Evolutionary conservation across 139 green algal species (phyloP), one percentile per base, ranked within the genome.

Genomic region (Chlamydomonas asymmetrica): DNA sequence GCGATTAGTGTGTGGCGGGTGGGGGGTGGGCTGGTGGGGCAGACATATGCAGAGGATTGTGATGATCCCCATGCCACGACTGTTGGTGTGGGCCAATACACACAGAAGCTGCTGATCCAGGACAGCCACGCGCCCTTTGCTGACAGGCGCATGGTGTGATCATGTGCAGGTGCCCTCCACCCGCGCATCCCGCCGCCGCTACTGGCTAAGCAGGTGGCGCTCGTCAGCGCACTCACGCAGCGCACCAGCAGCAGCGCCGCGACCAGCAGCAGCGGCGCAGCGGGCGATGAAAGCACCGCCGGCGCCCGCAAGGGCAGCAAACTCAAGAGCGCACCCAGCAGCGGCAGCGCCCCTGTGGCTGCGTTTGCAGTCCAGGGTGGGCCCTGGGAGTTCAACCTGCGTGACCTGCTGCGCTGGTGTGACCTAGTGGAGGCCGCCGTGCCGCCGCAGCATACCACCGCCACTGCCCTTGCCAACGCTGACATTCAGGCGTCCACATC

Each of bases 301-400:
- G 60, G 57, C 4, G 34, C 49, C 34, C 27, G 72, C 1, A 27
- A 40, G 29, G 23, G 37, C 37, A 41, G 66, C 27, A 43, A 43
- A 9, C 18, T 13, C 27, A 45, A 29, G 1, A 63, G 29, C 9
- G 25, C 27, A 4, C 9, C n/a, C 29, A n/a, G 20, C 3, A 34
- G 31, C 23, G 52, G 32, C 50, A 22, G 65, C 74, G 37, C 38
- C 74, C 1, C 31, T 25, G 31, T 49, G 43, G 34, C 43, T 78
- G 52, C 78, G 73, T 97, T 97, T 83, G 94, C 83, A 0, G 66
- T 75, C 0, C 75, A 83, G 9, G 96, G 96, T 1, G 92, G 93
- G 3, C 96, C 96, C 13, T 99, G 94, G 93, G 97, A 99, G 79
- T 99, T 99, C 88, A 99, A 99, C 80, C 84, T 99, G 73, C 89